Evolutionary conservation across 163 green algal genomes (phyloP), one percentile per base, ranked within the genome.

Genomic region (Chloromonas sp.): DNA sequence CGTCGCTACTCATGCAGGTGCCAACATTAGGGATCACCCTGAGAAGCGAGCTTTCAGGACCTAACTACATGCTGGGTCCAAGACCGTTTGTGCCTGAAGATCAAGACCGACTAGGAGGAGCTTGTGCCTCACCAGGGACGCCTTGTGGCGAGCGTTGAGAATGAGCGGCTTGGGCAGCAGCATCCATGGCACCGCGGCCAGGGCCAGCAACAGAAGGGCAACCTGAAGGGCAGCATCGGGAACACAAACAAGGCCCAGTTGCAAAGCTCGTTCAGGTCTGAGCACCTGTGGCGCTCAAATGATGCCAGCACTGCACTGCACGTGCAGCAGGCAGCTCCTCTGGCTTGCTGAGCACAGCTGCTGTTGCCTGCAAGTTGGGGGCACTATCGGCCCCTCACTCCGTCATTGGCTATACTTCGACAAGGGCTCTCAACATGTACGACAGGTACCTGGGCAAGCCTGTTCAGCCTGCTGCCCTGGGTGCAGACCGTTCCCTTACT

Each of bases 161-260:
- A 99, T 96, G 85, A 98, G 88, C 0, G 97, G 97, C 92, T 99
- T 99, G 71, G 97, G 97, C 3, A 99, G 70, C 58, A 99, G 93
- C 97, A 99, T 99, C 89, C 93, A 97, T 0, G 97, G 97, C 84
- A 99, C 95, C 8, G 95, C 90, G 8, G 96, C 90, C 62, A 99
- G 90, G 14, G 93, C 89, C 0, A 93, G 60, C 57, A 99, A 83
- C 83, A 99, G 86, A 81, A 99, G 91, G 11, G 98, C 78, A 71
- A 97, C 89, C 92, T 97, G 93, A 3, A n/a, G 60, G 13, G 70
- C 8, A 8, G 70, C 8, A 76, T n/a, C 8, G 13, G 70, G 8
- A 76, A 13, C 13, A 13, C 8, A 76, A n/a, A 13, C 8, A 13
- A 76, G 70, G 70, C 70, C 70, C 70, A 8, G 70, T 76, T 76